Evolutionary conservation across 208 protist species (phyloP).

Genomic region (Blastocrithidia nonstop): DNA sequence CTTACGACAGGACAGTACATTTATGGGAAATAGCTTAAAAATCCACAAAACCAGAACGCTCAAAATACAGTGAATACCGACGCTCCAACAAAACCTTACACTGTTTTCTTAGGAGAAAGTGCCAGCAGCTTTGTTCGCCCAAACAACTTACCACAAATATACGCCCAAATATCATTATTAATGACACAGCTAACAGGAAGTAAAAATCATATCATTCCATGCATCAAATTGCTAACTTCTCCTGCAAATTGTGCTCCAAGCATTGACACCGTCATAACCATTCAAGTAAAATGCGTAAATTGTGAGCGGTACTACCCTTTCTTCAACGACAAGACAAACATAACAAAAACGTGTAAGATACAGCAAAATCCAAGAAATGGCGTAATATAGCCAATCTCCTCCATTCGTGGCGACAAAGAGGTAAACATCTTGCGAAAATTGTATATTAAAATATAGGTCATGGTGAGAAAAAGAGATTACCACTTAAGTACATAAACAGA

Average conservation of each 20-base stretch:
- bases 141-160: slow-evolving; percentile 85
- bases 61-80: slow-evolving; percentile 84
- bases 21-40: slow-evolving; percentile 70
- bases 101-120: slow-evolving; percentile 86
- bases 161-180: slow-evolving; percentile 87
- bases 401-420: slow-evolving; percentile 36
- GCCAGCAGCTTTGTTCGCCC: slow-evolving; percentile 63
- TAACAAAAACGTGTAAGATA: slow-evolving; percentile 62
- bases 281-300: slow-evolving; percentile 85
- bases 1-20: slow-evolving; percentile 78
- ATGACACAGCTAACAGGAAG: slow-evolving; percentile 79
- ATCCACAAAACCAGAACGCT: slow-evolving; percentile 83
- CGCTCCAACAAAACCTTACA: slow-evolving; percentile 83
- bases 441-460: slow-evolving; percentile 18
- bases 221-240: slow-evolving; percentile 71
- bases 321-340: slow-evolving; percentile 74
- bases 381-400: slow-evolving; percentile 24
- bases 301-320: slow-evolving; percentile 85
- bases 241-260: slow-evolving; percentile 39
- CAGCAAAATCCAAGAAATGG: slow-evolving; percentile 49
- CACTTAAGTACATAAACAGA: slow-evolving; percentile 59
- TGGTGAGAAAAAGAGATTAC: slow-evolving; percentile 53
- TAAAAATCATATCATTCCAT: slow-evolving; percentile 88
- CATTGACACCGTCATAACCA: slow-evolving; percentile 69
- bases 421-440: slow-evolving; percentile 37